Conservation (phyloP, 2,329 filamentous ascomycete genomes). For the Monosporascus sp. region DNA sequence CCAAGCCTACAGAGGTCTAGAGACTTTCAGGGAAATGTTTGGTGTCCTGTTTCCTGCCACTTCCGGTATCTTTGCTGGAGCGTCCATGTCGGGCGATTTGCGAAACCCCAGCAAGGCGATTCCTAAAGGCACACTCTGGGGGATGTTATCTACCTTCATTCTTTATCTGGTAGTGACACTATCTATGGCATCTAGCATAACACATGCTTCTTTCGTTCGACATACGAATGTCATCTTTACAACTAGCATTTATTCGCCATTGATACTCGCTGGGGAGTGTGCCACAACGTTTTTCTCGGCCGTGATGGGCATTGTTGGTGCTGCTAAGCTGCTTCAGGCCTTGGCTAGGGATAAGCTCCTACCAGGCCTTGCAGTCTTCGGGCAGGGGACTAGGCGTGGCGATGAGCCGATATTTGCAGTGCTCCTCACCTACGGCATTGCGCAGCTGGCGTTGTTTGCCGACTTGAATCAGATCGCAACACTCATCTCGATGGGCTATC, state of each 20-base stretch:
- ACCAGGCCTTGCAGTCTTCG: constrained; percentile 69
- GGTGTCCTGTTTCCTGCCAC: constrained; percentile 75
- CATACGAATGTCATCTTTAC: constrained; percentile 78
- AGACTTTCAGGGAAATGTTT: constrained; percentile 76
- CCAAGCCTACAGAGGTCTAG: constrained; percentile 55
- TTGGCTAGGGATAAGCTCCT: constrained; percentile 74
- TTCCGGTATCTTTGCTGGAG: constrained; percentile 61
- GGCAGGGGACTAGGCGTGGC: constrained; percentile 62
- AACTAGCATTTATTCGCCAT: constrained; percentile 66
- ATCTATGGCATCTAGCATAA: constrained; percentile 71
- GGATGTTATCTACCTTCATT: constrained; percentile 69
- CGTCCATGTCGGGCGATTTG: constrained; percentile 86
- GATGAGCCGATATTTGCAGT: constrained; percentile 77
- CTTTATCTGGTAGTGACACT: constrained; percentile 73
- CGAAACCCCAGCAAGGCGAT: constrained; percentile 80
- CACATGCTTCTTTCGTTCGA: constrained; percentile 65
- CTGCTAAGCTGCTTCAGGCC: constrained; percentile 79
- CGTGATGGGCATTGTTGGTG: constrained; percentile 80
- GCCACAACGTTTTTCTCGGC: constrained; percentile 80
- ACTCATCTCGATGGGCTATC: constrained; percentile 84
- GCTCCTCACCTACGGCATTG: constrained; percentile 66
- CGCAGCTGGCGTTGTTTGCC: constrained; percentile 74
- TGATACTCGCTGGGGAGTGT: constrained; percentile 77
- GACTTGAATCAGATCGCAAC: constrained; percentile 86
- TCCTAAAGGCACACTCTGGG: constrained; percentile 76